phyloP scores from a whole-genome alignment of 768 basidiomycete species.

The Basidioascus undulatus region DNA sequence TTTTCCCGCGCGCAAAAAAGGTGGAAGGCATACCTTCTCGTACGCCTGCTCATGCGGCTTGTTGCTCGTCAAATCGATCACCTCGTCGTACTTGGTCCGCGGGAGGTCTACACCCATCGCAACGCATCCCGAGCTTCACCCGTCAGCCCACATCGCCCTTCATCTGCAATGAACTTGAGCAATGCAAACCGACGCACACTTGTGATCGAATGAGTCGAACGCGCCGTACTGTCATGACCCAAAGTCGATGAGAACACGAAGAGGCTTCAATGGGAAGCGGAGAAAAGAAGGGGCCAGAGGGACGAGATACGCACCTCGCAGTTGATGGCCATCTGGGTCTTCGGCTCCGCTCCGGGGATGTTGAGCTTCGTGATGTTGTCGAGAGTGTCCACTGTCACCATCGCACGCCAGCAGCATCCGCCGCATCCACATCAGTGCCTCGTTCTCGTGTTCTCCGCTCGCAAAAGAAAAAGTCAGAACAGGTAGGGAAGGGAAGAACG shows the following conservation, averaged over 20 bases:
- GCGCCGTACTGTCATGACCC: conserved; percentile 39
- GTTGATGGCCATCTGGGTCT: conserved; percentile 73
- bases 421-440: conserved; percentile 22
- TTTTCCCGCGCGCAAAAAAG: neutral
- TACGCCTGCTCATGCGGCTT: conserved; percentile 90
- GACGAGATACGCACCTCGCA: conserved; percentile 87
- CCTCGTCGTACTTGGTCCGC: conserved; percentile 76
- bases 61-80: conserved; percentile 81
- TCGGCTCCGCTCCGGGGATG: conserved; percentile 27
- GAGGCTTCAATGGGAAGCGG: neutral
- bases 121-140: too few relatives aligned
- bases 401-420: conserved; percentile 6
- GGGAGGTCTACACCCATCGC: too few relatives aligned
- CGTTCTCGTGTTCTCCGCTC: conserved; percentile 30
- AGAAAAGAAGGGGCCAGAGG: neutral
- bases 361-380: too few relatives aligned
- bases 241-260: too few relatives aligned
- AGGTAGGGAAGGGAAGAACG: neutral
- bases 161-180: too few relatives aligned
- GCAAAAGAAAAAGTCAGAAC: neutral
- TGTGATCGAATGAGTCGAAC: conserved; percentile 86
- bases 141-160: too few relatives aligned
- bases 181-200: too few relatives aligned
- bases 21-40: conserved; percentile 29
- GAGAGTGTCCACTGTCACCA: too few relatives aligned